Evolutionary conservation across 495 filamentous ascomycete species (phyloP).

Genomic region (Daldinia loculata): DNA sequence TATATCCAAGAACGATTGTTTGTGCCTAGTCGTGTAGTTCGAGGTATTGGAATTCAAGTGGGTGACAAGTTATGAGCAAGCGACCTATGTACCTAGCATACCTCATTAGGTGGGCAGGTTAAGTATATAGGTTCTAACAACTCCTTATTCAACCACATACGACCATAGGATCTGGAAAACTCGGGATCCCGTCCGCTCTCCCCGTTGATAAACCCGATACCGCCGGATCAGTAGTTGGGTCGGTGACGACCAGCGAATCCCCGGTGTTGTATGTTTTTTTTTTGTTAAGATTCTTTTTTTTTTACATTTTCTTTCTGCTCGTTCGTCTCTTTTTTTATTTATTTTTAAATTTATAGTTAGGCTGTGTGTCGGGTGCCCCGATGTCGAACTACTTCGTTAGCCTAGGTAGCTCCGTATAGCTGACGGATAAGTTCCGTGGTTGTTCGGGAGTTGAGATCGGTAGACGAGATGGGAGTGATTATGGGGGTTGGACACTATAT

Average conservation of each 20-base stretch:
- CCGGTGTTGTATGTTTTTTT: conserved; percentile 56
- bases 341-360: neutral
- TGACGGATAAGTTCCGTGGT: neutral
- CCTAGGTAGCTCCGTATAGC: neutral
- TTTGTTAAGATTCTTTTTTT: neutral
- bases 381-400: neutral
- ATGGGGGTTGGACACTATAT: neutral
- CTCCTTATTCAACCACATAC: conserved; percentile 41
- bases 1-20: neutral
- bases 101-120: neutral
- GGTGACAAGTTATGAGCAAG: too few relatives aligned
- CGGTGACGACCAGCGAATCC: conserved; percentile 53
- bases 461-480: neutral
- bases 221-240: conserved; percentile 57
- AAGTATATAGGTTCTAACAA: neutral
- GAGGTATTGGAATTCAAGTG: neutral
- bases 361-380: neutral
- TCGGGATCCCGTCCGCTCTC: conserved; percentile 62
- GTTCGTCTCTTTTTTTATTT: neutral
- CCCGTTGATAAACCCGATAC: conserved; percentile 49
- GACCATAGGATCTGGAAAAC: conserved; percentile 57
- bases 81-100: too few relatives aligned
- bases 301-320: neutral
- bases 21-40: neutral
- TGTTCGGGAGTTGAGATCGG: neutral